Evolutionary conservation across 2,329 filamentous ascomycete species (phyloP).

Genomic region (Aspergillus hiratsukae): DNA sequence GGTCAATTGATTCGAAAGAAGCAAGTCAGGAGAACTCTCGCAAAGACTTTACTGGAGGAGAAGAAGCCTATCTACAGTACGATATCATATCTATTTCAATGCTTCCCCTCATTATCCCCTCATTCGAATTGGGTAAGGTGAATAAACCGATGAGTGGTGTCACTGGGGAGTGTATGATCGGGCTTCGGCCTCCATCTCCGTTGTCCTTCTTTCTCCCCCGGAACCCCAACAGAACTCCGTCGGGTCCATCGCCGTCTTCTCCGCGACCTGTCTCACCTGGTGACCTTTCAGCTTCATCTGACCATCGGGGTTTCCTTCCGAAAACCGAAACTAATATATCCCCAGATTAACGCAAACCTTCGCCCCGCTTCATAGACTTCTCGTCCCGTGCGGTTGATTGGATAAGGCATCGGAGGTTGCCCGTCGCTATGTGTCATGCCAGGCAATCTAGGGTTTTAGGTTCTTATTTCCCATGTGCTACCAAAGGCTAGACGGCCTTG

Average conservation of each 20-base stretch:
- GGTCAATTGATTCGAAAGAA: not conserved
- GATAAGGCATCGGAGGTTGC: slow-evolving; percentile 15
- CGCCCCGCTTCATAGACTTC: slow-evolving; percentile 3
- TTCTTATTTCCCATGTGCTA: not conserved
- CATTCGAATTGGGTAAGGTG: not conserved
- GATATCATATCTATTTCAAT: slow-evolving; percentile 16
- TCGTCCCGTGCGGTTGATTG: slow-evolving; percentile 11
- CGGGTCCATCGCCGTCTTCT: not conserved
- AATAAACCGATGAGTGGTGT: not conserved
- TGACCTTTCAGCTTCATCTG: not conserved
- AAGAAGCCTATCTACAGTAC: not conserved
- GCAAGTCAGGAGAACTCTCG: not conserved
- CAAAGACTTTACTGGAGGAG: not conserved
- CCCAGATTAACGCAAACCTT: slow-evolving; percentile 2
- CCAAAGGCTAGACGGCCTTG: not conserved
- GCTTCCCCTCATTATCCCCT: slow-evolving; percentile 1
- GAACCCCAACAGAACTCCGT: not conserved
- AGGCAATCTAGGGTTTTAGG: not conserved
- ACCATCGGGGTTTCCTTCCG: slow-evolving; percentile 14
- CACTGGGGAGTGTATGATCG: slow-evolving; percentile 17
- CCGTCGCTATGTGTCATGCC: slow-evolving; percentile 7
- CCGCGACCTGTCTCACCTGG: not conserved
- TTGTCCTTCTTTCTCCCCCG: slow-evolving; percentile 1
- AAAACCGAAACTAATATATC: slow-evolving; percentile 16
- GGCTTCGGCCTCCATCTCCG: slow-evolving; percentile 29